Evolutionary conservation across 108 stramenopile genomes (phyloP), one percentile per base, ranked within the genome.

Genomic region (Cyclotella cryptica): DNA sequence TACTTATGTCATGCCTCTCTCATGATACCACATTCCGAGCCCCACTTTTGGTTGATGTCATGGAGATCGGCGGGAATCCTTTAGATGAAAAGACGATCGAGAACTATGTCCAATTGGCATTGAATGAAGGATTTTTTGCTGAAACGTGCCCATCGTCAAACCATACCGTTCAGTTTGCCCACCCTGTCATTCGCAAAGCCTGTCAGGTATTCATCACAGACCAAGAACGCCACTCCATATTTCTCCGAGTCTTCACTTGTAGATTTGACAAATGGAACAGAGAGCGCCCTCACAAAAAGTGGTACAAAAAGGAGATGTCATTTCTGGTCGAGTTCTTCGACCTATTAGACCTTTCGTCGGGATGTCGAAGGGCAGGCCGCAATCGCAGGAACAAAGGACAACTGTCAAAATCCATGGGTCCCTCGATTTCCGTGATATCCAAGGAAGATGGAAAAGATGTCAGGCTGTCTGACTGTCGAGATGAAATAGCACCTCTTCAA

Each of bases 301-400:
- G 60, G 60, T 61, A 29, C 60, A 61, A 61, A 12, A 61, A 61
- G 35, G 60, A 61, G 14, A 61, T 61, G 35, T 12, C 60, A 10
- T 61, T 61, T n/a, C n/a, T 61, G 0, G 35, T 61, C n/a, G 60
- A 61, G 60, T 61, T 61, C 35, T 61, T 61, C 30, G 35, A 61
- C 35, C 60, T 61, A 35, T n/a, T 61, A 39, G 60, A 39, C 29
- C 8, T 61, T 15, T 61, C 60, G 35, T 21, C 60, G 12, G 60
- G 35, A 39, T 35, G 30, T 39, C 29, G 60, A 39, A 61, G 15
- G 30, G 3, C 35, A 21, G 12, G 60, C 30, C 12, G 30, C 35
- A 61, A 30, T 13, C 30, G 35, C 5, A 61, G 60, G 35, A 61
- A 30, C 60, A 30, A n/a, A 35, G 60, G 30, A 3, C 29, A 61